Conservation (phyloP, 2,329 filamentous ascomycete species). For the Aspergillus ibericus region DNA sequence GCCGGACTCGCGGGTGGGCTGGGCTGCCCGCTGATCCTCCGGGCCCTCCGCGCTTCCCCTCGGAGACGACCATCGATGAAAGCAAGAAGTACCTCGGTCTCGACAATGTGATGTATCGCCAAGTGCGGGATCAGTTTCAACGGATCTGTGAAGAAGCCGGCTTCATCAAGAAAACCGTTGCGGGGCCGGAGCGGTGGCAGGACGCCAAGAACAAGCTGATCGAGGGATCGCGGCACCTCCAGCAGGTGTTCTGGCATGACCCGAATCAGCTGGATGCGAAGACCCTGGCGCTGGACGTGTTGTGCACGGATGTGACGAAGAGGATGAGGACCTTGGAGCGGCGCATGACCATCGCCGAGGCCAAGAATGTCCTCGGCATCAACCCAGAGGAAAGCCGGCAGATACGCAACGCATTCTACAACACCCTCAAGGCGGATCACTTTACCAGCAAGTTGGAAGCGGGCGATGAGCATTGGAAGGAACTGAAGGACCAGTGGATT, state of each 20-base stretch:
- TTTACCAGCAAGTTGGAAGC: conserved; percentile 74
- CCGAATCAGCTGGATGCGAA: conserved; percentile 62
- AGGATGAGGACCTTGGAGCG: conserved; percentile 66
- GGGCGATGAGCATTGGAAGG: conserved; percentile 69
- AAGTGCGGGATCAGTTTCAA: conserved; percentile 67
- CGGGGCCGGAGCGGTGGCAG: conserved; percentile 73
- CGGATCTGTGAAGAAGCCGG: conserved; percentile 66
- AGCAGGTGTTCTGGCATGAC: conserved; percentile 60
- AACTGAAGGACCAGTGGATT: conserved; percentile 69
- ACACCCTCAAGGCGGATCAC: conserved; percentile 63
- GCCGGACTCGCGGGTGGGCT: conserved; percentile 67
- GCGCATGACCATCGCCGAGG: conserved; percentile 71
- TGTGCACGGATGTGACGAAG: conserved; percentile 81
- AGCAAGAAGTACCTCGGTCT: conserved; percentile 69
- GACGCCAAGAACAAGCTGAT: conserved; percentile 67
- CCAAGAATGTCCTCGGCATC: conserved; percentile 69
- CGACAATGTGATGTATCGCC: conserved; percentile 62
- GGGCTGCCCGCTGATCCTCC: conserved; percentile 67
- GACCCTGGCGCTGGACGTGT: conserved; percentile 70
- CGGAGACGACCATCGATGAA: conserved; percentile 79
- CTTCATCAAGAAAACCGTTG: conserved; percentile 73
- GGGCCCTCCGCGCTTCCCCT: conserved; percentile 72
- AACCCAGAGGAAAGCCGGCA: conserved; percentile 68
- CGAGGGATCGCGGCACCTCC: conserved; percentile 63
- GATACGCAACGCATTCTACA: conserved; percentile 65